Evolutionary conservation across 768 basidiomycete species (phyloP).

Genomic region (Naganishia antarctica): DNA sequence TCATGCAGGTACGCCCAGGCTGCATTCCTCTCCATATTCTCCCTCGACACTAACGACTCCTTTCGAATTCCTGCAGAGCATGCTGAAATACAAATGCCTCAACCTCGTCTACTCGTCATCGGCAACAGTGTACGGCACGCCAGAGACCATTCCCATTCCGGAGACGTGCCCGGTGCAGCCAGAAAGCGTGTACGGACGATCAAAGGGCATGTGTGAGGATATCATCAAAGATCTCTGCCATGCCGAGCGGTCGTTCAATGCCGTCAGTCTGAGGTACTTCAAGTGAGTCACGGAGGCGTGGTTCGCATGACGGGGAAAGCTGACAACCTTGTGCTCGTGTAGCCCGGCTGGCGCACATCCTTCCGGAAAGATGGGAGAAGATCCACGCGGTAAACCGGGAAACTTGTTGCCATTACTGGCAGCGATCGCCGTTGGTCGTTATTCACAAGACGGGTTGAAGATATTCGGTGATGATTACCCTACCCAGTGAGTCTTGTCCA

Average conservation of each 20-base stretch:
- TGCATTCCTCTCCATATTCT: background rate
- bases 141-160: conserved; percentile 84
- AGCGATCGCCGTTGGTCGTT: conserved; percentile 87
- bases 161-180: conserved; percentile 82
- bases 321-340: conserved; percentile 23
- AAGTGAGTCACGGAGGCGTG: conserved; percentile 53
- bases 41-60: background rate
- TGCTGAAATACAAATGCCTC: conserved; percentile 75
- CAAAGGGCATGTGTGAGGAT: conserved; percentile 90
- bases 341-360: conserved; percentile 98
- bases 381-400: conserved; percentile 89
- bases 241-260: conserved; percentile 57
- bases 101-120: conserved; percentile 95
- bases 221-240: conserved; percentile 78
- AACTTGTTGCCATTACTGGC: conserved; percentile 90
- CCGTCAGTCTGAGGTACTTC: conserved; percentile 90
- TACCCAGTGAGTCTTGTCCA: conserved; percentile 60
- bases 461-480: conserved; percentile 98
- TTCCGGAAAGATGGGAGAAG: conserved; percentile 90
- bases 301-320: background rate
- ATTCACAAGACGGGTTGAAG: conserved; percentile 59
- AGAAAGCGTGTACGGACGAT: conserved; percentile 88
- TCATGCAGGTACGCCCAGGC: conserved; percentile 56
- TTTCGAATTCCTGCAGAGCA: conserved; percentile 55
- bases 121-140: conserved; percentile 95